Evolutionary conservation across 768 basidiomycete genomes (phyloP).

Genomic region (Mycena indigotica): DNA sequence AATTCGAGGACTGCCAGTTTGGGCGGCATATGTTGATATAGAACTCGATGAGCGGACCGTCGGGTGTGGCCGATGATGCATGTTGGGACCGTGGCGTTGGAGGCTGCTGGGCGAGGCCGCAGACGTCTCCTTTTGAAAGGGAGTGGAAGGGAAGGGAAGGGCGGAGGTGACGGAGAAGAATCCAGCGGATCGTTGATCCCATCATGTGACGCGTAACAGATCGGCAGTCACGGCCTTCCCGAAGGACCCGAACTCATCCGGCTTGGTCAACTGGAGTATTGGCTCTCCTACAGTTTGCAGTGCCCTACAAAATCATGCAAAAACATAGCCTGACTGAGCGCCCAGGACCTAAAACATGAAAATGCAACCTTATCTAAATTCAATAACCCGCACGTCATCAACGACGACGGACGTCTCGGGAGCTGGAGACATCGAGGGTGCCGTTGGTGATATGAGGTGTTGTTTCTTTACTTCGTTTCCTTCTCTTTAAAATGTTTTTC

Average conservation of each 20-base stretch:
- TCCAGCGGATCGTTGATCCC: too few species aligned
- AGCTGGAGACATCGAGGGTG: constrained; percentile 79
- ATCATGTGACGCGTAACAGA: too few species aligned
- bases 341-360: too few species aligned
- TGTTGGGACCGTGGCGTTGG: constrained; percentile 32
- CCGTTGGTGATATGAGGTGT: constrained; percentile 82
- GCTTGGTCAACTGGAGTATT: too few species aligned
- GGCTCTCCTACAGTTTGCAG: too few species aligned
- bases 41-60: constrained; percentile 53
- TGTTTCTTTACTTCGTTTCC: constrained; percentile 26
- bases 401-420: too few species aligned
- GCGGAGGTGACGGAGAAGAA: not conserved
- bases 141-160: not conserved
- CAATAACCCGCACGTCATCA: too few species aligned
- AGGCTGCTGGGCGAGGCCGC: not conserved
- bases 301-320: too few species aligned
- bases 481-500: constrained; percentile 16
- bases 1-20: constrained; percentile 46
- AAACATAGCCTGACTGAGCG: too few species aligned
- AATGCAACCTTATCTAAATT: too few species aligned
- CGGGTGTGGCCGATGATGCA: constrained; percentile 65
- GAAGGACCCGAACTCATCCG: too few species aligned
- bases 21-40: constrained; percentile 33
- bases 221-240: too few species aligned
- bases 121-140: not conserved